Percentiles rank a stretch among this genome's conserved stretches.
phyloP scores from a whole-genome alignment of 805 yeast genomes.

The Saccharomycopsis malanga region DNA sequence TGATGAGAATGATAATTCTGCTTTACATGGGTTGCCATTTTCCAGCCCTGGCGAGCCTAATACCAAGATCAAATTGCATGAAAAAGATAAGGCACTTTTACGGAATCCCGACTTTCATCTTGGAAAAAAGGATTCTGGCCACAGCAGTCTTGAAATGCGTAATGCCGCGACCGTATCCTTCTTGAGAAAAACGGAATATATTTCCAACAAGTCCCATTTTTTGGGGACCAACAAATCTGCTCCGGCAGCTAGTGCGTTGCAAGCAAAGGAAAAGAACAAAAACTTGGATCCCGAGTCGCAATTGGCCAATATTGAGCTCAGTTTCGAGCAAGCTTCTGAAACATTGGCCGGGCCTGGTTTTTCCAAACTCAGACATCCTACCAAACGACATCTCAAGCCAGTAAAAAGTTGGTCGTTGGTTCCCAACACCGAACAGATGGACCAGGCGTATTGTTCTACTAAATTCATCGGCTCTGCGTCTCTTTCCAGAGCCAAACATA shows the following conservation, averaged over 20 bases:
- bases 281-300: slow-evolving; percentile 54
- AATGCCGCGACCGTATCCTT: slow-evolving; percentile 46
- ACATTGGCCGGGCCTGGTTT: slow-evolving; percentile 37
- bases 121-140: slow-evolving; percentile 24
- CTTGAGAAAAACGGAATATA: slow-evolving; percentile 90
- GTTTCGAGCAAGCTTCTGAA: slow-evolving; percentile 58
- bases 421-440: slow-evolving; percentile 90
- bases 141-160: slow-evolving; percentile 21
- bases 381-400: slow-evolving; percentile 63
- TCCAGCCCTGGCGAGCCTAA: slow-evolving; percentile 22
- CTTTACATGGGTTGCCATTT: slow-evolving; percentile 29
- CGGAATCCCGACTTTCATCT: slow-evolving; percentile 55
- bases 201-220: slow-evolving; percentile 43
- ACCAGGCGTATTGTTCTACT: slow-evolving; percentile 59
- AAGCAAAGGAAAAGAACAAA: slow-evolving; percentile 11
- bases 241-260: neutral
- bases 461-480: slow-evolving; percentile 53
- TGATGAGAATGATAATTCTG: slow-evolving; percentile 48
- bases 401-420: slow-evolving; percentile 71
- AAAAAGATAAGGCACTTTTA: slow-evolving; percentile 68
- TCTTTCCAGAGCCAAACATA: slow-evolving; percentile 25
- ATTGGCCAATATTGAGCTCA: slow-evolving; percentile 63
- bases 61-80: slow-evolving; percentile 46
- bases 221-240: slow-evolving; percentile 11
- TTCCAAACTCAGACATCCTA: slow-evolving; percentile 62